These are phyloP conservation scores for Lepiota subincarnata DNA, from an alignment of 768 basidiomycete genomes.

Conservation along the genomic window DNA sequence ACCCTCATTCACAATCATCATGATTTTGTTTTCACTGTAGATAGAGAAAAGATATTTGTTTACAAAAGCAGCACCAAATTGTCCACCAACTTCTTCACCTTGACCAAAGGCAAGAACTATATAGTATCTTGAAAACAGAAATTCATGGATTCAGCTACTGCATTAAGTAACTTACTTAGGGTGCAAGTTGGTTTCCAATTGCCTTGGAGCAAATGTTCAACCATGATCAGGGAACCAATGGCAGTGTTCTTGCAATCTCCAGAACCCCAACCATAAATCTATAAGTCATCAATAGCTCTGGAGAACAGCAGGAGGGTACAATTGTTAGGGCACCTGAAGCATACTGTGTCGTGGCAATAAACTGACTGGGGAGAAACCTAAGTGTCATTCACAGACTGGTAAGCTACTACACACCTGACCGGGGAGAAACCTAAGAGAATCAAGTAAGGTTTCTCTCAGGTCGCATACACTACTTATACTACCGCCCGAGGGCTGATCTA, in stretches of 20 bases:
- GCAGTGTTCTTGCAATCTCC: slow-evolving; percentile 28
- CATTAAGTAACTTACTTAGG: slow-evolving; percentile 16
- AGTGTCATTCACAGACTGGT: too few relatives aligned
- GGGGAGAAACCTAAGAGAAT: too few relatives aligned
- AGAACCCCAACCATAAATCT: slow-evolving; percentile 27
- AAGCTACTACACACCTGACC: too few relatives aligned
- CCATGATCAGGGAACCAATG: slow-evolving; percentile 24
- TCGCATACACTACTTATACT: too few relatives aligned
- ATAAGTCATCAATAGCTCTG: slow-evolving; percentile 21
- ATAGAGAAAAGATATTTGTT: slow-evolving; percentile 16
- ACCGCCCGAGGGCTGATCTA: too few relatives aligned
- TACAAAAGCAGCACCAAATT: slow-evolving; percentile 23
- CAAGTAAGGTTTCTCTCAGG: too few relatives aligned
- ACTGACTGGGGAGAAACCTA: too few relatives aligned
- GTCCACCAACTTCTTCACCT: slow-evolving; percentile 29
- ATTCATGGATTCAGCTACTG: neutral
- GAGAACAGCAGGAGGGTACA: slow-evolving; percentile 27
- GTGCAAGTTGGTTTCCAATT: slow-evolving; percentile 23
- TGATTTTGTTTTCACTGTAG: slow-evolving; percentile 25
- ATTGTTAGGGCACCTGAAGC: too few relatives aligned
- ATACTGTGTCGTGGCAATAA: too few relatives aligned
- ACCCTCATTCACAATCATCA: slow-evolving; percentile 29
- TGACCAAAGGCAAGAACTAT: slow-evolving; percentile 28
- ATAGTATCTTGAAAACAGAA: neutral
- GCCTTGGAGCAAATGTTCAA: slow-evolving; percentile 21